A percentile compares a stretch with the other conserved stretches of the same genome.
These are phyloP conservation scores for Trametes hirsuta DNA, from an alignment of 1,284 basidiomycete species.

Conservation along the genomic window DNA sequence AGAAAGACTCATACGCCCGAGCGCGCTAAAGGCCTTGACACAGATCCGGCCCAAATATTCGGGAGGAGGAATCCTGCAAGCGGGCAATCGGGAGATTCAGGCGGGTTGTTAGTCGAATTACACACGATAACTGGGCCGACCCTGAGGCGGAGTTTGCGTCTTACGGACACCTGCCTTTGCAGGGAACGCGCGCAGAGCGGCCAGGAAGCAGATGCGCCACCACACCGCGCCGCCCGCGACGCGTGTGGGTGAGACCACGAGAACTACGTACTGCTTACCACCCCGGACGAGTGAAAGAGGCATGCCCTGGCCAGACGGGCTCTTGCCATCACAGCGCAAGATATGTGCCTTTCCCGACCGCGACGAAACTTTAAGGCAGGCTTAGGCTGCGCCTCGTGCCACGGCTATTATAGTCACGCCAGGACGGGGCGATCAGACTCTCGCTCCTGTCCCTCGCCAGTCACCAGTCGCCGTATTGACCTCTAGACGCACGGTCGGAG, in stretches of 20 bases:
- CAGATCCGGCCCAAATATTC: slow-evolving; percentile 10
- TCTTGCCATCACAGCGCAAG: not conserved
- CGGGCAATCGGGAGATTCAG: slow-evolving; percentile 73
- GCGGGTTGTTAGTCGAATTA: slow-evolving; percentile 2
- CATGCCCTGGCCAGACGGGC: not conserved
- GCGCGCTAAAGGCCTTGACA: slow-evolving; percentile 13
- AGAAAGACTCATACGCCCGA: slow-evolving; percentile 2
- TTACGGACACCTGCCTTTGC: slow-evolving; percentile 3
- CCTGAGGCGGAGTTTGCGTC: slow-evolving; percentile 14
- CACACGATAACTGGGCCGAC: slow-evolving; percentile 14
- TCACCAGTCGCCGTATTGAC: no score
- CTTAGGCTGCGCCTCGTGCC: slow-evolving; percentile 16
- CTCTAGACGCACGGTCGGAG: slow-evolving; percentile 2
- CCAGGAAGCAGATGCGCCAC: slow-evolving; percentile 1
- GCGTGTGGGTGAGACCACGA: slow-evolving; percentile 9
- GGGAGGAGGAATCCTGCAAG: slow-evolving; percentile 33
- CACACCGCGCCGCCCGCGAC: not conserved
- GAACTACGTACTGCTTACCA: slow-evolving; percentile 16
- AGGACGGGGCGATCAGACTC: slow-evolving; percentile 11
- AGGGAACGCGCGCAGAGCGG: not conserved
- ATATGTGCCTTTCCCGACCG: slow-evolving; percentile 4
- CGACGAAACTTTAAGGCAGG: not conserved
- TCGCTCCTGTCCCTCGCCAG: not conserved
- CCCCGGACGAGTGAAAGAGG: slow-evolving; percentile 1
- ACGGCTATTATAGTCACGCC: slow-evolving; percentile 19